Evolutionary conservation across 2,329 filamentous ascomycete genomes (phyloP).

Genomic region (Zymoseptoria pseudotritici): DNA sequence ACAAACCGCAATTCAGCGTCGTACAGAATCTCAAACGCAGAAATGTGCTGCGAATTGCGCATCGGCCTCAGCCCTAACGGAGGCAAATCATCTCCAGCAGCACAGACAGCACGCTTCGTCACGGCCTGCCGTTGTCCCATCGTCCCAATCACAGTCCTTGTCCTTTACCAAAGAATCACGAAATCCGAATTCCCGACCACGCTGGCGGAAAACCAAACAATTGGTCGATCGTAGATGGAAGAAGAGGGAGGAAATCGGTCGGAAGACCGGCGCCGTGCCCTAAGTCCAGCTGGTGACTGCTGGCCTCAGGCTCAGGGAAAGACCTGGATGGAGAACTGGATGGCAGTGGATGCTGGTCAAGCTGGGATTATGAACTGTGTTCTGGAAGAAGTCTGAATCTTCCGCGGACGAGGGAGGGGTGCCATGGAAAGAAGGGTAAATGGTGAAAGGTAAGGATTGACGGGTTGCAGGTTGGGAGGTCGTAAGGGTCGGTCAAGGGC

Average conservation of each 20-base stretch:
- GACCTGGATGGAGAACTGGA: not conserved
- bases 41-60: not conserved
- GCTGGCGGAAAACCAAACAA: not conserved
- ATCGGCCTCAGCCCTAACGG: too few relatives aligned
- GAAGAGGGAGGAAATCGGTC: not conserved
- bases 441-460: too few relatives aligned
- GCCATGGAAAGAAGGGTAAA: not conserved
- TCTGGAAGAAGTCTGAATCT: not conserved
- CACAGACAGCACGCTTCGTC: too few relatives aligned
- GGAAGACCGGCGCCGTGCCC: conserved; percentile 3
- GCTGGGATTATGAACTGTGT: not conserved
- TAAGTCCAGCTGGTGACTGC: conserved; percentile 3
- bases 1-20: too few relatives aligned
- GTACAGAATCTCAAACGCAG: too few relatives aligned
- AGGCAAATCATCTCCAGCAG: too few relatives aligned
- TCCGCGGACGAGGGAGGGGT: not conserved
- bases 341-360: not conserved
- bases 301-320: not conserved
- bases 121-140: too few relatives aligned
- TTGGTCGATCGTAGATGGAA: not conserved
- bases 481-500: not conserved
- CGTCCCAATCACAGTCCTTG: too few relatives aligned
- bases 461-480: not conserved
- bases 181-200: not conserved
- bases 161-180: not conserved